Percentiles rank a stretch among this genome's conserved stretches.
phyloP scores from a whole-genome alignment of 1,284 basidiomycete genomes.

The Tranzscheliella williamsii region DNA sequence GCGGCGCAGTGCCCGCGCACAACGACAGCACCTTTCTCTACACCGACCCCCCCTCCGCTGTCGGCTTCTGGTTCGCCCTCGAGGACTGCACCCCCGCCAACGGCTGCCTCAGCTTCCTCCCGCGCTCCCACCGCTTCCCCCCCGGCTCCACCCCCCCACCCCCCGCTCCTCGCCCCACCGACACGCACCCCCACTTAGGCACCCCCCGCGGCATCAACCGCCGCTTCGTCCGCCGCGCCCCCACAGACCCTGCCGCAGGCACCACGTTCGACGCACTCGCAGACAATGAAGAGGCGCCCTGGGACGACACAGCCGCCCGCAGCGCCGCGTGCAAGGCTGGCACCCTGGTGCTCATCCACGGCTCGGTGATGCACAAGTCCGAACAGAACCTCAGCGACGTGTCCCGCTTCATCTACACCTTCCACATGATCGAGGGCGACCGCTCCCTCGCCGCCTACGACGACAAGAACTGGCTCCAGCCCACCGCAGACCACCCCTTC shows the following conservation, averaged over 20 bases:
- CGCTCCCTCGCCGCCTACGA: slow-evolving; percentile 30
- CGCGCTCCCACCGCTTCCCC: slow-evolving; percentile 42
- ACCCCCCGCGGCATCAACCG: slow-evolving; percentile 39
- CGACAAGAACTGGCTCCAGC: slow-evolving; percentile 50
- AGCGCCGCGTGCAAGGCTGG: slow-evolving; percentile 47
- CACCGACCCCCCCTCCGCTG: slow-evolving; percentile 83
- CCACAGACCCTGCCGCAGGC: slow-evolving; percentile 17
- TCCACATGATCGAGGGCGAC: slow-evolving; percentile 55
- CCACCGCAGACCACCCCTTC: slow-evolving; percentile 28
- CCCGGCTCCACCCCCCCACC: not conserved
- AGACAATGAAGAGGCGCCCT: slow-evolving; percentile 30
- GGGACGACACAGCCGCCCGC: slow-evolving; percentile 19
- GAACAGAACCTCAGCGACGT: slow-evolving; percentile 40
- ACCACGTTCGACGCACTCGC: slow-evolving; percentile 30
- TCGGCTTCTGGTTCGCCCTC: slow-evolving; percentile 94
- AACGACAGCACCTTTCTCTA: slow-evolving; percentile 71
- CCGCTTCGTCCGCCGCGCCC: slow-evolving; percentile 40
- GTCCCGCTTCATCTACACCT: slow-evolving; percentile 53
- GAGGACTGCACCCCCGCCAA: slow-evolving; percentile 66
- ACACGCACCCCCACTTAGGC: slow-evolving; percentile 6
- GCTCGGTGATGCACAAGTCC: slow-evolving; percentile 50
- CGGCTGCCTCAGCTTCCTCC: slow-evolving; percentile 46
- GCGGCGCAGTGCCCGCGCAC: slow-evolving; percentile 61
- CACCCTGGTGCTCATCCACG: slow-evolving; percentile 51
- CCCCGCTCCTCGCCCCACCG: not conserved